Evolutionary conservation across 2,329 filamentous ascomycete species (phyloP), one percentile per base, ranked within the genome.

Genomic region (Aspergillus costaricaensis): DNA sequence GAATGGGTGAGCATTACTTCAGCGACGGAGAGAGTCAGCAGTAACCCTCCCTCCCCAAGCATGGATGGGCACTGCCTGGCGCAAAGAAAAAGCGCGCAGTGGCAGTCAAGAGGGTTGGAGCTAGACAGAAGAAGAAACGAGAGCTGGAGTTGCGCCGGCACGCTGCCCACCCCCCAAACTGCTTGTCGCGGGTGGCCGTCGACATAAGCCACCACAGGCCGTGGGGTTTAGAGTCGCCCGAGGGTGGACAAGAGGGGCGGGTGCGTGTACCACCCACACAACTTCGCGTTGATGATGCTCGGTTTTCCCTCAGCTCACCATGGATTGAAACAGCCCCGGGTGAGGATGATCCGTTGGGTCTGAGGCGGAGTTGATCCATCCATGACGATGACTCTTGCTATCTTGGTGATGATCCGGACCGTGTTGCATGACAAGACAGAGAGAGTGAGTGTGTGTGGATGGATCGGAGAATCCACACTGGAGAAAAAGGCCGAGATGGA

Each of bases 1-100:
- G 58, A 48, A 60, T 60, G 38, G 55, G 57, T 49, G 58, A 60
- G 52, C 82, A 85, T 67, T 81, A 80, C 52, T 83, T 85, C 64
- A 81, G 86, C 70, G 85, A 86, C 54, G 83, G 85, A 50, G 41
- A 56, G 36, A 56, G 57, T 62, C 57, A 60, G 60, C 60, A 54
- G 51, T 49, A 36, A 36, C 32, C 32, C 44, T 55, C 55, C 52
- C 48, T 53, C 39, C 50, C 50, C 39, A 53, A 56, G 49, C 53
- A 58, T 48, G 52, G 53, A 58, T 48, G 52, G 53, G 79, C 84
- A 81, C 23, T 5, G 70, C 38, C 41, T 23, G 19, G 19, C 38
- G 10, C 12, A 36, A 38, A 38, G 54, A 68, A 56, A 17, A 54
- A 50, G 43, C 54, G 32, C 52, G 52, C 38, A 55, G 38, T 44